phyloP scores from a whole-genome alignment of 169 alveolate species.

The Besnoitia besnoiti region DNA sequence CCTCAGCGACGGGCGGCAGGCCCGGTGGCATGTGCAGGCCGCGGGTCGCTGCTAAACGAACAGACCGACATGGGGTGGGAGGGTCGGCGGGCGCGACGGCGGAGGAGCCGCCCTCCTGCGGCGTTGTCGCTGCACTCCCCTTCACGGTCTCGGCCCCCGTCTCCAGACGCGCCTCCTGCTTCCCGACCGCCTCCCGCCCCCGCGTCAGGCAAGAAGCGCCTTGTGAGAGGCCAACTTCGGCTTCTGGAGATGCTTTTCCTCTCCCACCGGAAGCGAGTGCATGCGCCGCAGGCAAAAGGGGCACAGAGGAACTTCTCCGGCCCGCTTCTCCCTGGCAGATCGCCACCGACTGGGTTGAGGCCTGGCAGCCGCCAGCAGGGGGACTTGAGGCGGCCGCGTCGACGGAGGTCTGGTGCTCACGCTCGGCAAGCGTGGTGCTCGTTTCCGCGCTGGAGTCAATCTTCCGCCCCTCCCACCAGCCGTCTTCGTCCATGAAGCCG shows the following conservation, averaged over 20 bases:
- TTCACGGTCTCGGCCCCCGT: not conserved
- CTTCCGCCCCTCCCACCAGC: constrained; percentile 2
- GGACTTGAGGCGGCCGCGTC: no score
- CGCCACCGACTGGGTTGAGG: no score
- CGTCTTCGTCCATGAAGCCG: constrained; percentile 13
- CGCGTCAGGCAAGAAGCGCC: no score
- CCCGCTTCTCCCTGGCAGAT: no score
- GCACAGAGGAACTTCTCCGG: no score
- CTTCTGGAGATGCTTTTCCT: no score
- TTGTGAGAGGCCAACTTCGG: no score
- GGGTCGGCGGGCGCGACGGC: not conserved
- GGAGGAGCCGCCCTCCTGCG: not conserved
- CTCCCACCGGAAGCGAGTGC: no score
- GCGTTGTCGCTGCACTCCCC: not conserved
- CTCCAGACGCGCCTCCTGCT: not conserved
- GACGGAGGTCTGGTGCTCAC: no score
- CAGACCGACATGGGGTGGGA: not conserved
- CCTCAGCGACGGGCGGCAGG: not conserved
- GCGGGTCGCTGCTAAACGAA: not conserved
- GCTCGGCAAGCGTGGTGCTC: no score
- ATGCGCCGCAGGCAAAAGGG: no score
- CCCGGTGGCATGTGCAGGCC: not conserved
- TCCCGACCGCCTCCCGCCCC: not conserved
- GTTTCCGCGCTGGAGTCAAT: not conserved
- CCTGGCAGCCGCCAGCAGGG: no score